Evolutionary conservation across 2,329 filamentous ascomycete species (phyloP), one percentile per base, ranked within the genome.

Genomic region (Claviceps pazoutovae): DNA sequence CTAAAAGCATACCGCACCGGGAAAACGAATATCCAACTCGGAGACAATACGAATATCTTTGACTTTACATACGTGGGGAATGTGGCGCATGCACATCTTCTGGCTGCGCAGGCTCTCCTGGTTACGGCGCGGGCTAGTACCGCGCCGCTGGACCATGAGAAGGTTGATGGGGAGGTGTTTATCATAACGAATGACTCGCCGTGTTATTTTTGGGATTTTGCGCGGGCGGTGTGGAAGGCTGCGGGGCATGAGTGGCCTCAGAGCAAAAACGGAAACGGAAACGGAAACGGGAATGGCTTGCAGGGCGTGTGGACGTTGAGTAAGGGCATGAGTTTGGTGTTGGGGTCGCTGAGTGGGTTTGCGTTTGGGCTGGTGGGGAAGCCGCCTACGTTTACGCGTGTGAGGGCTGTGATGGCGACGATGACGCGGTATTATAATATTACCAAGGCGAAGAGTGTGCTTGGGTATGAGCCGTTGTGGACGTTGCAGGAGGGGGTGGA

Each of bases 121-220:
- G 72, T 74, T 51, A 82, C 80, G 50, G 60, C 64, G 1, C 68
- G 74, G 53, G 70, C 76, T n/a, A 68, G 72, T 51, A 82, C 78
- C 19, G 73, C 75, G 0, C 82, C 82, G n/a, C 75, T 87, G 39
- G 80, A 86, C 67, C 71, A 81, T 68, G 84, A 88, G 70, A 76
- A 76, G 54, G 81, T 90, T 48, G 86, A 90, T 64, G 93, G 91
- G 54, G 83, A 96, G 66, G 83, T 83, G 49, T 91, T 97, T 72
- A 82, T 95, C 70, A 80, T 97, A 62, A 93, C 88, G 53, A 97
- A 97, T 66, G 87, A 89, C 68, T 74, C 81, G 59, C 91, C 91
- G 5, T 75, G 94, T 19, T 91, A 91, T 66, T 94, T 95, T 68
- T 94, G 93, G 82, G 88, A 95, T 67, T 86, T 94, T 64, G 80